Evolutionary conservation across 2,329 filamentous ascomycete species (phyloP).

Genomic region (Pseudopyricularia cyperi): DNA sequence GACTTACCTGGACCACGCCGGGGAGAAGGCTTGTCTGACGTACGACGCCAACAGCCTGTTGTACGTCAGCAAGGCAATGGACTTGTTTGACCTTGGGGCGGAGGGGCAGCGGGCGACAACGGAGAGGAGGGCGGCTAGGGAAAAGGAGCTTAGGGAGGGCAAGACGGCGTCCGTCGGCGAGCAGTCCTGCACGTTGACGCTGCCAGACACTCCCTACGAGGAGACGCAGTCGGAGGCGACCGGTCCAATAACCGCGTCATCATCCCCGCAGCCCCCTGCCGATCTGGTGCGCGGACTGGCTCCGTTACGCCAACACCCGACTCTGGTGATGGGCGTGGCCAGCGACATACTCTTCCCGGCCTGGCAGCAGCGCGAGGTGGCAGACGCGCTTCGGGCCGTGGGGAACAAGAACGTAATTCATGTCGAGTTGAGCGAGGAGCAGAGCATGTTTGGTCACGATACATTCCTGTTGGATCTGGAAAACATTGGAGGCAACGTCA

Average conservation of each 20-base stretch:
- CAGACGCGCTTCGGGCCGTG: slow-evolving; percentile 61
- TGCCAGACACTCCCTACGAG: slow-evolving; percentile 74
- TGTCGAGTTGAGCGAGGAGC: slow-evolving; percentile 84
- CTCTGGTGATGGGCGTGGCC: slow-evolving; percentile 83
- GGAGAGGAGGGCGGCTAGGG: slow-evolving; percentile 47
- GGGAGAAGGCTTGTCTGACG: slow-evolving; percentile 94
- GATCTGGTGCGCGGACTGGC: slow-evolving; percentile 70
- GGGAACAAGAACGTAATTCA: slow-evolving; percentile 78
- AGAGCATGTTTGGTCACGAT: slow-evolving; percentile 91
- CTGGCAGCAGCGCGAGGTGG: slow-evolving; percentile 95
- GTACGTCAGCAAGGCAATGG: slow-evolving; percentile 98
- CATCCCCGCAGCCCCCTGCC: slow-evolving; percentile 43
- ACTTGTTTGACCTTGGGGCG: slow-evolving; percentile 81
- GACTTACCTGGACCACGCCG: slow-evolving; percentile 94
- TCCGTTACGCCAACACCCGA: slow-evolving; percentile 60
- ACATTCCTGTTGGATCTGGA: slow-evolving; percentile 89
- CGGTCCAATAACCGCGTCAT: slow-evolving; percentile 15
- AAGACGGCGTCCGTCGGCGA: slow-evolving; percentile 11
- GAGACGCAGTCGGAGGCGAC: slow-evolving; percentile 50
- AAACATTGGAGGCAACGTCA: slow-evolving; percentile 76
- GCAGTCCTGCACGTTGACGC: slow-evolving; percentile 59
- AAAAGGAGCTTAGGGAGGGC: slow-evolving; percentile 40
- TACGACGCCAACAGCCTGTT: slow-evolving; percentile 93
- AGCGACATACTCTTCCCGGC: slow-evolving; percentile 95
- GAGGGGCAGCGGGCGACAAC: slow-evolving; percentile 53